Evolutionary conservation across 2,329 filamentous ascomycete species (phyloP), one percentile per base, ranked within the genome.

Genomic region (Ophiocordyceps polyrhachis-furcata): DNA sequence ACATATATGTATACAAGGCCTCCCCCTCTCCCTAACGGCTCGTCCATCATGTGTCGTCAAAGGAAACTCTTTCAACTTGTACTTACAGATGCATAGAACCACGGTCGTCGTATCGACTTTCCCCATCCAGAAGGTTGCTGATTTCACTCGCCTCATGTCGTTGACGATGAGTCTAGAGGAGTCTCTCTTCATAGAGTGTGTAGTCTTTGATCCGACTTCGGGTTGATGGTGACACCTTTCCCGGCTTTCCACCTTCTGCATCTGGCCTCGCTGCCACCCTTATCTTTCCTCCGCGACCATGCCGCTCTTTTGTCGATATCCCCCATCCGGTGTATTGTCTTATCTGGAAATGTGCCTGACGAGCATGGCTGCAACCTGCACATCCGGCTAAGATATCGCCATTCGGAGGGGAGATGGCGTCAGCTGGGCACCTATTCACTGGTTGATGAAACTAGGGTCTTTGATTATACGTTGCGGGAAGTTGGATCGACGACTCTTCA

Each of bases 301-400:
- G 11, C 20, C n/a, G 19, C 38, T 41, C 38, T 23, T 41, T 76
- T 38, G 35, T 38, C 12, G 35, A 38, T 38, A 38, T 38, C 35
- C 35, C 35, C 35, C 35, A 20, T 17, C 31, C 17, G 35, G 35
- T 38, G 35, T n/a, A 38, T 19, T 38, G n/a, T 38, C 35, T 38
- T 38, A 38, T 38, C 35, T 19, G 35, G 35, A 38, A 38, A 38
- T 38, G 35, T 38, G 35, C 35, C 35, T 38, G 35, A 19, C 15
- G 35, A 38, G 35, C n/a, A 38, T 17, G 4, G 15, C 35, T 37
- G 35, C n/a, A n/a, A n/a, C n/a, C n/a, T n/a, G n/a, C n/a, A 19
- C 35, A 19, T 7, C 17, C 11, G 4, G 4, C 5, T 19, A 2
- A 11, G 19, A 11, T 12, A 38, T 38, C 35, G 35, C 17, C 35